Base-by-base conservation (phyloP, 192 early-diverging fungal species). In the Pilobolus umbonatus region DNA sequence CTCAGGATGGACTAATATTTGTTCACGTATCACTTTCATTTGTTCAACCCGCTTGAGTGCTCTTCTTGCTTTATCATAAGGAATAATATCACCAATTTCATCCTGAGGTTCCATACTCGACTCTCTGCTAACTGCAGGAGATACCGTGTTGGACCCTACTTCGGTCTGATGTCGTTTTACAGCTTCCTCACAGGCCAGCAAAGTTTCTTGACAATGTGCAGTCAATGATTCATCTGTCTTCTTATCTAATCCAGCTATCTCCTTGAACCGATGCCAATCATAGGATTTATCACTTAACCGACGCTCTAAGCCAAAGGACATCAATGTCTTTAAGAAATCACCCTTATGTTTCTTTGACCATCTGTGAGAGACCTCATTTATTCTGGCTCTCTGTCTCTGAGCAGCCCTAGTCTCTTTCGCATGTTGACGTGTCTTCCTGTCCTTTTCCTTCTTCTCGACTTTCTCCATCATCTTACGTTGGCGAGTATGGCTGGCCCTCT, bases 151-250 rank as follows among this genome's bases (percentile, higher is more conserved):
- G 29, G 47, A 12, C 5, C 22, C 29, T 26, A 35, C 15, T 17
- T 55, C 61, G 51, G 24, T 9, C 22, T 30, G 36, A 46, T 62
- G 52, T 39, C 67, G 71, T 34, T 61, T 67, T 10, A 87, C 61
- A 12, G 85, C 72, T 48, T 86, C 82, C 46, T 83, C 75, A 38
- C 84, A 90, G 17, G 76, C 64, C 29, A 47, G 47, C 47, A 89
- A 72, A 1, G 88, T 65, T 30, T 85, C 78, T 25, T 75, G 51
- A 50, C 76, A 85, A 62, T 89, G 83, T 7, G 69, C 69, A 39
- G 87, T 82, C 50, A 93, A 68, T 3, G 78, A 78, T 19, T 89
- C 84, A 49, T 84, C 81, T 4, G 85, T 65, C 68, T 89, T 89
- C 40, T 76, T 75, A 11, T 64, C 57, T 25, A 93, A 51, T 31